These are phyloP conservation scores for Vigna mungo DNA, from an alignment of 306 rosid genomes.

Conservation along the genomic window DNA sequence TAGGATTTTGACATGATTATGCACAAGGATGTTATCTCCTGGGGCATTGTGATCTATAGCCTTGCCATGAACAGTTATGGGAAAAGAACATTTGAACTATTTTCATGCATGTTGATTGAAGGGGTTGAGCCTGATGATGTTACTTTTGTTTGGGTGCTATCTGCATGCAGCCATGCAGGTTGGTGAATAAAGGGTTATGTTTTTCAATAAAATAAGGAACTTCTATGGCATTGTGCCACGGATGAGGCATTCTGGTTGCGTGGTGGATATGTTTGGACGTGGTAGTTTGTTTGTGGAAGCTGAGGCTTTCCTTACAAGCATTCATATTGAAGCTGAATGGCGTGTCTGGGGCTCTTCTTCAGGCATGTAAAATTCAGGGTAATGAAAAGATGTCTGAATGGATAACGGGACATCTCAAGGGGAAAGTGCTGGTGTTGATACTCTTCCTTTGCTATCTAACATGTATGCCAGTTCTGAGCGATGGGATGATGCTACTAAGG, in stretches of 20 bases:
- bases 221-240: constrained; percentile 56
- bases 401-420: constrained; percentile 50
- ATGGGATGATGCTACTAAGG: constrained; percentile 75
- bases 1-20: constrained; percentile 47
- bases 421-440: constrained; percentile 55
- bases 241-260: constrained; percentile 57
- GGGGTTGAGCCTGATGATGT: constrained; percentile 76
- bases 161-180: constrained; percentile 75
- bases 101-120: constrained; percentile 71
- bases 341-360: constrained; percentile 74
- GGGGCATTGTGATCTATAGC: constrained; percentile 72
- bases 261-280: constrained; percentile 59
- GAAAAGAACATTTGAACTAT: constrained; percentile 56
- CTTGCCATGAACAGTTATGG: constrained; percentile 80
- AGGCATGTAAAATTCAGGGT: constrained; percentile 74
- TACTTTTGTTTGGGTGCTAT: constrained; percentile 68
- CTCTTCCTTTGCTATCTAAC: constrained; percentile 73
- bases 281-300: constrained; percentile 73
- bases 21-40: constrained; percentile 68
- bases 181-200: constrained; percentile 53
- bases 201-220: constrained; percentile 69
- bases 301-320: constrained; percentile 53
- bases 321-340: constrained; percentile 55
- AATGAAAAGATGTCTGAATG: constrained; percentile 61
- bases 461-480: constrained; percentile 64